Base-by-base conservation (phyloP, 192 early-diverging fungal genomes). In the Funneliformis geosporum region DNA sequence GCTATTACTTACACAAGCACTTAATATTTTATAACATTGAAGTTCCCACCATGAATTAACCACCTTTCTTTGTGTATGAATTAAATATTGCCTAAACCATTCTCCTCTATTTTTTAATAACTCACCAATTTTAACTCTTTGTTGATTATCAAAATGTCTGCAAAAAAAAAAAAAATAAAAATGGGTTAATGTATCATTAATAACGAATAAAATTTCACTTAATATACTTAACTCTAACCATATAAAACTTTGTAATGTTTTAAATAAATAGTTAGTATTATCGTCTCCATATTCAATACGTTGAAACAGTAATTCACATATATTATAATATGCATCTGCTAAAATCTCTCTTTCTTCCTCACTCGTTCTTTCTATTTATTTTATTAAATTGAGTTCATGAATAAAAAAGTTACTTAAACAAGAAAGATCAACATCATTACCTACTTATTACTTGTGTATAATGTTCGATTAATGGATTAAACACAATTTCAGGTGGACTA, bases 281-380 rank as follows among this genome's bases (percentile, higher is more conserved):
- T 75, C 42, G 40, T 78, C 76, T 28, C 76, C 76, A 55, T 68
- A 7, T 78, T 78, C 76, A 39, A 78, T 78, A 9, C 76, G 39
- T 47, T 42, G 40, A 16, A 78, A 65, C 8, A 78, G n/a, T 59
- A 78, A 33, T 68, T 78, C 65, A 1, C 46, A 27, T 46, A 78
- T 55, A 66, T 64, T 50, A 38, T 25, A 50, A 67, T 78, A 64
- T 9, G 64, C 76, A 38, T 67, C 50, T 23, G 11, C 9, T 39
- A 60, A 75, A n/a, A 5, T 10, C 10, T 25, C 21, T 12, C 39
- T 9, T 21, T 73, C 46, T 14, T 5, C 12, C 8, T 9, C 33
- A 8, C 6, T 23, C 1, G 73, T 72, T 16, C 50, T 8, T 4
- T 47, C 43, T 47, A 11, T 14, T 47, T 28, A 46, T 11, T 18